These are phyloP conservation scores for Cytospora piceicola DNA, from an alignment of 2,329 filamentous ascomycete species.

Conservation along the genomic window DNA sequence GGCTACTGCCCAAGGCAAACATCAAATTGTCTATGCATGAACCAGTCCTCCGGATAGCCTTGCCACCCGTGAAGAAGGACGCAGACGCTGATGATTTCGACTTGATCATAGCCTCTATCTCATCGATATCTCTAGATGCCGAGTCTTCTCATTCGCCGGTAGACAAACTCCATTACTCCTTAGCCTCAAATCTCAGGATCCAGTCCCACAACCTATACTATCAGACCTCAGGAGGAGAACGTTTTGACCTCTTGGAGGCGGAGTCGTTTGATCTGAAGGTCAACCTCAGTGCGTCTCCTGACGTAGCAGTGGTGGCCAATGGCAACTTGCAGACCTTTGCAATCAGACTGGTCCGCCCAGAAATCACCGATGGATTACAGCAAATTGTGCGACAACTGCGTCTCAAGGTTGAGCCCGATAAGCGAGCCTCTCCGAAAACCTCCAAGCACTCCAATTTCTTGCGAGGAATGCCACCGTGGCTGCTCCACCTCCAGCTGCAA, in stretches of 20 bases:
- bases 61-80: conserved; percentile 74
- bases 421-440: conserved; percentile 53
- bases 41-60: conserved; percentile 85
- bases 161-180: conserved; percentile 82
- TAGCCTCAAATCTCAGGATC: conserved; percentile 80
- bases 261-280: conserved; percentile 87
- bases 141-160: conserved; percentile 93
- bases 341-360: conserved; percentile 84
- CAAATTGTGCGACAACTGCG: conserved; percentile 88
- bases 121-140: conserved; percentile 87
- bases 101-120: conserved; percentile 91
- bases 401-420: conserved; percentile 68
- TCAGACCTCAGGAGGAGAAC: conserved; percentile 79
- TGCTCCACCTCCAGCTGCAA: conserved; percentile 81
- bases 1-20: conserved; percentile 89
- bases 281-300: conserved; percentile 81
- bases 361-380: conserved; percentile 89
- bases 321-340: conserved; percentile 86
- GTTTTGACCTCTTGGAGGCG: conserved; percentile 85
- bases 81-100: conserved; percentile 82
- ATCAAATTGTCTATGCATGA: conserved; percentile 98
- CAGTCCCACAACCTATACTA: conserved; percentile 92
- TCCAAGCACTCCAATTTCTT: conserved; percentile 69
- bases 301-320: conserved; percentile 79
- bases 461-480: conserved; percentile 79